Base-by-base conservation (phyloP, 2,329 filamentous ascomycete genomes). In the Ophiocordyceps robertsii region DNA sequence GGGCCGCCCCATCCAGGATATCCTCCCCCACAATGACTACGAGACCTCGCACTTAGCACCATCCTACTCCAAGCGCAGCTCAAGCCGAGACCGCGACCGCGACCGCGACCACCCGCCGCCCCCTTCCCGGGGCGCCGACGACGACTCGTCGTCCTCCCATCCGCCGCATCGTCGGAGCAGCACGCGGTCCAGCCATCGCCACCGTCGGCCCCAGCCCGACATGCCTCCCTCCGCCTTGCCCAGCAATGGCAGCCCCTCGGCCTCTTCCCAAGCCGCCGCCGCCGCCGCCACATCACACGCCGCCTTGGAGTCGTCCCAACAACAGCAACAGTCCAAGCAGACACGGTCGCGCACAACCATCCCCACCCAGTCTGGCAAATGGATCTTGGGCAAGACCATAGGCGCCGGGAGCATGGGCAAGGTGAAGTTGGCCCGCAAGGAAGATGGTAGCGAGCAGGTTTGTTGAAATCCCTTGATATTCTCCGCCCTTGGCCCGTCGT, bases 391-490 rank as follows among this genome's bases (percentile, higher is more conserved):
- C 46, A 96, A 96, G 70, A 96, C 92, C 4, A 92, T 98, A 55
- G 92, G 92, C 46, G 88, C 89, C 42, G 92, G 92, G 40, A 96
- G 90, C 62, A 98, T 98, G 92, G 92, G 92, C 50, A 96, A 96
- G 63, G 92, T 98, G 48, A 96, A 96, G 67, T 70, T 98, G 51
- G 92, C 92, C 21, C 85, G 85, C 54, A 93, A 93, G 63, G 75
- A 83, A 52, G 89, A 94, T 55, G 85, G 84, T 17, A 84, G 83
- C 53, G 92, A 96, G 68, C 85, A 95, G 78, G 87, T 89, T 66
- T 54, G 72, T 65, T 39, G 14, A 21, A n/a, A 29, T 12, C 31
- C 16, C 14, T 13, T 16, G 19, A 19, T 19, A 4, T 4, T 19
- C 19, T 19, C 19, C 19, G 19, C 19, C 39, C 38, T 32, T n/a